Evolutionary conservation across 768 basidiomycete genomes (phyloP).

Genomic region (Pleurotus citrinopileatus): DNA sequence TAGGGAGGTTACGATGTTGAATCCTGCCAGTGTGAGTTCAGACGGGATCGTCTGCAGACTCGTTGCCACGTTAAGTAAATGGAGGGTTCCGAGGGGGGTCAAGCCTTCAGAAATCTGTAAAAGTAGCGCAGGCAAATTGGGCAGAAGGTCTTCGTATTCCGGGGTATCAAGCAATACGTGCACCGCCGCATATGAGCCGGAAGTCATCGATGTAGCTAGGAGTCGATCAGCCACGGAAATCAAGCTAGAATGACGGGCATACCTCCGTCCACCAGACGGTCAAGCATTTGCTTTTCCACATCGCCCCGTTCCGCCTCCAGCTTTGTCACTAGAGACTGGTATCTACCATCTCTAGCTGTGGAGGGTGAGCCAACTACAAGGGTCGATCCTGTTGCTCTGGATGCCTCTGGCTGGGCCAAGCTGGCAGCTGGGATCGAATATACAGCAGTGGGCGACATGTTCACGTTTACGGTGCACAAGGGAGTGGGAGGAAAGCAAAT

Average conservation of each 20-base stretch:
- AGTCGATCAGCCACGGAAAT: conserved; percentile 5
- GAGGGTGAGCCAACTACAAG: conserved; percentile 77
- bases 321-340: conserved; percentile 51
- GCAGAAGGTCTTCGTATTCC: conserved; percentile 59
- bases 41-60: conserved; percentile 44
- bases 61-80: conserved; percentile 54
- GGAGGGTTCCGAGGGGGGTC: conserved; percentile 64
- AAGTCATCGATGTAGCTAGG: conserved; percentile 54
- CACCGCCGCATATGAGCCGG: conserved; percentile 59
- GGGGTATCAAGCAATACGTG: conserved; percentile 61
- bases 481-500: not conserved
- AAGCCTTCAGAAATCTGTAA: conserved; percentile 59
- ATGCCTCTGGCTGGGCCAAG: conserved; percentile 17
- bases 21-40: conserved; percentile 65
- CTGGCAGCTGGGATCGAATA: conserved; percentile 22
- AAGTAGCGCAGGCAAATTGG: conserved; percentile 55
- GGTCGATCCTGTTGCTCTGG: conserved; percentile 42
- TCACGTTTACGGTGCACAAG: not conserved
- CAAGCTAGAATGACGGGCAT: no score
- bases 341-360: conserved; percentile 77
- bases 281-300: conserved; percentile 77
- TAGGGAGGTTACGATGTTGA: conserved; percentile 48
- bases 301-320: conserved; percentile 12
- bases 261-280: conserved; percentile 83
- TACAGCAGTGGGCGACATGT: conserved; percentile 66